Evolutionary conservation across 192 early-diverging fungal species (phyloP).

Genomic region (Ambispora gerdemannii): DNA sequence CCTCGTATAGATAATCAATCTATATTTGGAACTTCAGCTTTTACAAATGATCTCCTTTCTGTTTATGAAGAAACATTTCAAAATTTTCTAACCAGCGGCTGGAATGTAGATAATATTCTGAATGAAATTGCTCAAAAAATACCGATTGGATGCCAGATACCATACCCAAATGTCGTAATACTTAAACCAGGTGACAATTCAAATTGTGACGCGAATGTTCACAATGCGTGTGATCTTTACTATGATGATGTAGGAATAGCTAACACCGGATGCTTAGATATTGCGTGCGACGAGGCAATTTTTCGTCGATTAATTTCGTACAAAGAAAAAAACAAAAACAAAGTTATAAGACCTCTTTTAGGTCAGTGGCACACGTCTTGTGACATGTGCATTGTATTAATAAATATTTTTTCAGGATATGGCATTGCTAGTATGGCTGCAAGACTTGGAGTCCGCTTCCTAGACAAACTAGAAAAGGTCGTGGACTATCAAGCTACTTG

Average conservation of each 20-base stretch:
- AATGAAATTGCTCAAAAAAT: neutral
- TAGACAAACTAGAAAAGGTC: too few relatives aligned
- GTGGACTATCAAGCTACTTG: too few relatives aligned
- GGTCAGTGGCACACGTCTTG: constrained; percentile 8
- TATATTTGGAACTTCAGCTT: neutral
- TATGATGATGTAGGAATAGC: neutral
- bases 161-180: neutral
- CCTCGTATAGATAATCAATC: neutral
- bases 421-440: too few relatives aligned
- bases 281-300: neutral
- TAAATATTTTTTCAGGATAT: constrained; percentile 14
- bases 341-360: neutral
- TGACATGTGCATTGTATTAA: neutral
- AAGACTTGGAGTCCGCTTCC: neutral
- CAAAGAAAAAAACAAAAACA: constrained; percentile 10
- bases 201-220: neutral
- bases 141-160: neutral
- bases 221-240: constrained; percentile 7
- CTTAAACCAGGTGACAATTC: constrained; percentile 8
- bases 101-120: constrained; percentile 8
- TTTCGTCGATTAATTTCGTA: constrained; percentile 6
- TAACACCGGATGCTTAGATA: neutral
- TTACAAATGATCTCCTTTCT: neutral
- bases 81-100: neutral
- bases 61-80: neutral